phyloP scores from a whole-genome alignment of 257 asterid species.

The Anisodus tanguticus region DNA sequence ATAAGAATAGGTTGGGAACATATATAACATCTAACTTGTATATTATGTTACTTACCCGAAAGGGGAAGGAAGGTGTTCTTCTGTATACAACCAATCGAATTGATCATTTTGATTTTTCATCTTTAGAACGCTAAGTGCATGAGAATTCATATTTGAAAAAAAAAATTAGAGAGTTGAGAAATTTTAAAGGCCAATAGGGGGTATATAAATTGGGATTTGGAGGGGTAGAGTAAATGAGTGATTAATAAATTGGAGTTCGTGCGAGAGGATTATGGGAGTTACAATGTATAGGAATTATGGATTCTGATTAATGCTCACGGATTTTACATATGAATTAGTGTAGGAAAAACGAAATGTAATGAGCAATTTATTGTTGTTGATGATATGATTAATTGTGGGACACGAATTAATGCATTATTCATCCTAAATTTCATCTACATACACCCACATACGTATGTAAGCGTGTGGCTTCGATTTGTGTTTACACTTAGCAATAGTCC shows the following conservation, averaged over 20 bases:
- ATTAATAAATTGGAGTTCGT: conserved; percentile 52
- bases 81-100: conserved; percentile 38
- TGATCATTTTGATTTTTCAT: conserved; percentile 41
- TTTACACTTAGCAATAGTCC: conserved; percentile 8
- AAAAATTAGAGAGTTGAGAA: background rate
- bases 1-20: background rate
- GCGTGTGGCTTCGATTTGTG: conserved; percentile 6
- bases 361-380: background rate
- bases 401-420: conserved; percentile 23
- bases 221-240: conserved; percentile 11
- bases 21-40: background rate
- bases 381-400: conserved; percentile 24
- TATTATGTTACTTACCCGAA: background rate
- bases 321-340: background rate
- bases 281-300: conserved; percentile 54
- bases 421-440: conserved; percentile 24
- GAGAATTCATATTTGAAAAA: background rate
- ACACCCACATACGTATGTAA: conserved; percentile 16
- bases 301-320: background rate
- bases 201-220: conserved; percentile 33
- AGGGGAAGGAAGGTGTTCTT: conserved; percentile 39
- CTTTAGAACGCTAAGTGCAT: conserved; percentile 31
- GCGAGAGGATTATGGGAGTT: conserved; percentile 75
- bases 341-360: background rate
- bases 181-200: background rate